Base-by-base conservation (phyloP, 768 basidiomycete genomes). In the Lactifluus echinatus region DNA sequence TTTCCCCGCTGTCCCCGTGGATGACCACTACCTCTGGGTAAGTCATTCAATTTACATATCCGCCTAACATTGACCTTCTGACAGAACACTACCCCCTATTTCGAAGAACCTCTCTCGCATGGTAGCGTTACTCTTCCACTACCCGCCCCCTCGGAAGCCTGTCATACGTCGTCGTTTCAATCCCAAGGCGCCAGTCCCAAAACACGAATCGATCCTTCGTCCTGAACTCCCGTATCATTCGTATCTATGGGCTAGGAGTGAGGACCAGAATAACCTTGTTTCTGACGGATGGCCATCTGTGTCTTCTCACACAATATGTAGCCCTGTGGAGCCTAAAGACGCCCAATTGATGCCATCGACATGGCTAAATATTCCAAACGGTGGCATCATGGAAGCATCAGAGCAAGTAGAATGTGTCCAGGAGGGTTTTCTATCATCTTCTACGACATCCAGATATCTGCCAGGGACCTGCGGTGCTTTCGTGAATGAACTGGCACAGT, bases 81-180 rank as follows among this genome's bases (percentile, higher is more conserved):
- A 45, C 42, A 59, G 57, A 50, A 21, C 19, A 11, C 15, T 43
- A 17, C 39, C 42, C 23, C 28, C 52, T 23, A 26, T 39, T 15
- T 37, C 42, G 8, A 59, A 50, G 48, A 50, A 55, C 26, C 28
- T 59, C n/a, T 59, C 58, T 33, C 58, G 58, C 29, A 21, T 50
- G 8, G 53, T 21, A 31, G 53, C 28, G 21, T 21, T 33, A 7
- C 43, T 50, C 14, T 50, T 50, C 21, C 53, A 55, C 42, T 23
- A 46, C 19, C 53, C 53, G 19, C 21, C 48, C 5, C 48, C 23
- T 24, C 43, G 12, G 12, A 59, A 49, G 53, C 47, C 48, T n/a
- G 19, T 37, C 8, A 34, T 37, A 37, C 58, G 47, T 50, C 42
- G 8, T 28, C 53, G 12, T 11, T 47, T 19, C 8, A 34, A 50